A percentile compares a stretch with the other conserved stretches of the same genome.
Evolutionary conservation across 768 basidiomycete species (phyloP).

Genomic region (Pholiota conissans): DNA sequence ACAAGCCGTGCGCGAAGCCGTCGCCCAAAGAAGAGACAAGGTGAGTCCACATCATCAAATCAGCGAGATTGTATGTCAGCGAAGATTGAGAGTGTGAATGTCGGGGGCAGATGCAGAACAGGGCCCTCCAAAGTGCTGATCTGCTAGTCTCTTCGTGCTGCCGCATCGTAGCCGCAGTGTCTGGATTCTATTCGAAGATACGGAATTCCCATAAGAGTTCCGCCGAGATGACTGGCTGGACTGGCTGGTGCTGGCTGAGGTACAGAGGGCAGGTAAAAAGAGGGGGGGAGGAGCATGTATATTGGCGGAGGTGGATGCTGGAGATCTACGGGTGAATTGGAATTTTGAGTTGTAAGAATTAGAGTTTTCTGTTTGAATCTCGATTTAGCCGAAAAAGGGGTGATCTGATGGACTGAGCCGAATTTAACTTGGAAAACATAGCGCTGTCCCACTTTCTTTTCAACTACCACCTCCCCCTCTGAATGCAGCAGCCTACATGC

Average conservation of each 20-base stretch:
- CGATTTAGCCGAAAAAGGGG: slow-evolving; percentile 26
- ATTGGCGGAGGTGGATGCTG: not conserved
- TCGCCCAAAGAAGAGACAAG: not conserved
- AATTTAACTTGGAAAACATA: slow-evolving; percentile 14
- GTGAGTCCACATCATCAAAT: not conserved
- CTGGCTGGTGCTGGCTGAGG: not conserved
- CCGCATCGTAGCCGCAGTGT: slow-evolving; percentile 16
- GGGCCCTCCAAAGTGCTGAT: not conserved
- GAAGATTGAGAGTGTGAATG: not conserved
- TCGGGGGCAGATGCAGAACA: slow-evolving; percentile 3
- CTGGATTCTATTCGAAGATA: slow-evolving; percentile 18
- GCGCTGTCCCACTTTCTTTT: slow-evolving; percentile 14
- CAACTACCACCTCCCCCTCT: slow-evolving; percentile 18
- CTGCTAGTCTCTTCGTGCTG: slow-evolving; percentile 5
- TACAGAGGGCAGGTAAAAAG: not conserved
- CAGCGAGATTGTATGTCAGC: slow-evolving; percentile 6
- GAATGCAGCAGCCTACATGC: slow-evolving; percentile 75
- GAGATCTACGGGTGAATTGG: slow-evolving; percentile 9
- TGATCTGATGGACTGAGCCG: not conserved
- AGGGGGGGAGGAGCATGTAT: slow-evolving; percentile 1
- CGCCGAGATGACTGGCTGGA: slow-evolving; percentile 19
- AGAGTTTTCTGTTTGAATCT: slow-evolving; percentile 44
- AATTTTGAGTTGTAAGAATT: slow-evolving; percentile 54
- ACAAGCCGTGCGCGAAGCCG: not conserved
- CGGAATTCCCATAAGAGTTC: slow-evolving; percentile 16